phyloP scores from a whole-genome alignment of 345 rosid species.

The Triadica sebifera region DNA sequence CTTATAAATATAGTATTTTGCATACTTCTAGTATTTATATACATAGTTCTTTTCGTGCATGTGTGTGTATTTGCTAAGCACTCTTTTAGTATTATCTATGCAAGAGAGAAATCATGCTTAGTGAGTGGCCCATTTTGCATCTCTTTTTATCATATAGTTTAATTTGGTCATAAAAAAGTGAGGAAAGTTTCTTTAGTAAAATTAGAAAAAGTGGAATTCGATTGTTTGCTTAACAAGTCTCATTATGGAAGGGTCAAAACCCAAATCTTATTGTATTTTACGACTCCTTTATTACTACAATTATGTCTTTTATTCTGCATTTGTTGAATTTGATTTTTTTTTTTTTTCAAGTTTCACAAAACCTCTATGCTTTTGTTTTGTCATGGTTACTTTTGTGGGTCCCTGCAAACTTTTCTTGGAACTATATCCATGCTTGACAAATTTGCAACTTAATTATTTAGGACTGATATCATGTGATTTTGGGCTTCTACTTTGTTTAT shows the following conservation, averaged over 20 bases:
- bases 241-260: neutral
- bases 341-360: neutral
- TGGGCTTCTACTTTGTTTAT: neutral
- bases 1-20: neutral
- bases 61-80: neutral
- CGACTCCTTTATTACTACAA: neutral
- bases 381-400: neutral
- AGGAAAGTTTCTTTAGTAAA: neutral
- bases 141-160: neutral
- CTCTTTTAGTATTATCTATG: neutral
- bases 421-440: neutral
- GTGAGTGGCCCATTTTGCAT: neutral
- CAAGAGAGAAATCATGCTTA: too few relatives aligned
- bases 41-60: neutral
- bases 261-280: neutral
- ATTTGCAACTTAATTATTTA: slow-evolving; percentile 5
- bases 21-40: neutral
- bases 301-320: neutral
- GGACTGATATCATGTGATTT: slow-evolving; percentile 2
- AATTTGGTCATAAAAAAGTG: neutral
- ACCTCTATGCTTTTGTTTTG: neutral
- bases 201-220: neutral
- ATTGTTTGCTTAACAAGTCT: neutral
- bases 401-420: neutral
- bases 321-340: neutral